Evolutionary conservation across 2,329 filamentous ascomycete genomes (phyloP).

Genomic region (Bipolaris victoriae): DNA sequence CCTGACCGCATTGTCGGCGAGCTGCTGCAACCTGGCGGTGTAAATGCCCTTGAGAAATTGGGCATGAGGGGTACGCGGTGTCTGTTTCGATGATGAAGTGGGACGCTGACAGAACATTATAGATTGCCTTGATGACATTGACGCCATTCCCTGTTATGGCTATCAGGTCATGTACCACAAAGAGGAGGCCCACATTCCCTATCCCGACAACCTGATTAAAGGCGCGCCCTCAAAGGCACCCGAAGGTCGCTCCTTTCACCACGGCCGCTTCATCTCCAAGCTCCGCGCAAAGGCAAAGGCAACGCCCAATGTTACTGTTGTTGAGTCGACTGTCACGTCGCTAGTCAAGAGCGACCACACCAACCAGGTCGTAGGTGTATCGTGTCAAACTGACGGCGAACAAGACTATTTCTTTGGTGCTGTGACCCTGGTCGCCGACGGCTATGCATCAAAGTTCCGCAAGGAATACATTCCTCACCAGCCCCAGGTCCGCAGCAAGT

Average conservation of each 20-base stretch:
- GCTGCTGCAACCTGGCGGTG: slow-evolving; percentile 89
- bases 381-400: slow-evolving; percentile 69
- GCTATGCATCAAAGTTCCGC: slow-evolving; percentile 90
- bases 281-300: slow-evolving; percentile 75
- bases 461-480: slow-evolving; percentile 72
- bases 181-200: slow-evolving; percentile 75
- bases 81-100: not conserved
- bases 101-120: slow-evolving; percentile 15
- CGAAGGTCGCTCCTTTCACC: slow-evolving; percentile 85
- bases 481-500: slow-evolving; percentile 80
- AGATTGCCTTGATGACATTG: slow-evolving; percentile 86
- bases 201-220: slow-evolving; percentile 66
- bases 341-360: slow-evolving; percentile 73
- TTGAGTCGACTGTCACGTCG: slow-evolving; percentile 85
- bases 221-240: slow-evolving; percentile 53
- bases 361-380: slow-evolving; percentile 80
- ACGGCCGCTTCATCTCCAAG: slow-evolving; percentile 88
- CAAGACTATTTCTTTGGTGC: slow-evolving; percentile 82
- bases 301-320: slow-evolving; percentile 83
- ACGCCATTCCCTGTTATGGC: slow-evolving; percentile 80
- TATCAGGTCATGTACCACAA: slow-evolving; percentile 88
- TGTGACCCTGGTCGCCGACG: slow-evolving; percentile 88
- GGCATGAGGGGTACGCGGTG: slow-evolving; percentile 63
- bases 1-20: slow-evolving; percentile 97
- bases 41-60: slow-evolving; percentile 77